Evolutionary conservation across 768 basidiomycete species (phyloP).

Genomic region (Lenzites betulinus): DNA sequence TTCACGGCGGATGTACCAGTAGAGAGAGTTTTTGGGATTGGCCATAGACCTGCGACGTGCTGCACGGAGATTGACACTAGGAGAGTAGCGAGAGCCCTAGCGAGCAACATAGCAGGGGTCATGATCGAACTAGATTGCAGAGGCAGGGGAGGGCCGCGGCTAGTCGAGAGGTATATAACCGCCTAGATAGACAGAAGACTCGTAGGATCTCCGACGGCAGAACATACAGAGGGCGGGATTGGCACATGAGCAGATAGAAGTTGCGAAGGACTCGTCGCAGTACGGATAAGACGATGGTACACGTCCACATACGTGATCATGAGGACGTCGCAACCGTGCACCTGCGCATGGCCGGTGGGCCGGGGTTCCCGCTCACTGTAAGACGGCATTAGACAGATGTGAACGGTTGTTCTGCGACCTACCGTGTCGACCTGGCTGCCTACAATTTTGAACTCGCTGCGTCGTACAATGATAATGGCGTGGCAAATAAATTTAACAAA

Average conservation of each 20-base stretch:
- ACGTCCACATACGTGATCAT: not conserved
- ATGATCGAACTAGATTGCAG: not conserved
- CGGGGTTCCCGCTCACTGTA: no score
- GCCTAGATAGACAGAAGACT: not conserved
- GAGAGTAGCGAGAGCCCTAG: not conserved
- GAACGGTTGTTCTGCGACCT: no score
- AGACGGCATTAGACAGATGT: no score
- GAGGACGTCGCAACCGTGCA: not conserved
- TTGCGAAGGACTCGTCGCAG: not conserved
- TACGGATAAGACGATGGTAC: not conserved
- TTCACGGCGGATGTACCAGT: constrained; percentile 29
- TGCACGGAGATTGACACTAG: not conserved
- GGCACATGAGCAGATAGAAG: not conserved
- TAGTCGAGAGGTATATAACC: not conserved
- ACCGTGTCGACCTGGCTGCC: no score
- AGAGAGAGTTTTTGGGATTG: constrained; percentile 29
- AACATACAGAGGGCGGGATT: not conserved
- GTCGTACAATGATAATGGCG: not conserved
- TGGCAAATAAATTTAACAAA: not conserved
- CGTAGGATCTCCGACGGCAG: not conserved
- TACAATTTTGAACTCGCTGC: not conserved
- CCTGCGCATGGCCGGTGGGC: no score
- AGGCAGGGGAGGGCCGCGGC: not conserved
- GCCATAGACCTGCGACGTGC: constrained; percentile 30
- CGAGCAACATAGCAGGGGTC: not conserved